These are phyloP conservation scores for Paramecium biaurelia DNA, from an alignment of 73 alveolate species.

Conservation along the genomic window DNA sequence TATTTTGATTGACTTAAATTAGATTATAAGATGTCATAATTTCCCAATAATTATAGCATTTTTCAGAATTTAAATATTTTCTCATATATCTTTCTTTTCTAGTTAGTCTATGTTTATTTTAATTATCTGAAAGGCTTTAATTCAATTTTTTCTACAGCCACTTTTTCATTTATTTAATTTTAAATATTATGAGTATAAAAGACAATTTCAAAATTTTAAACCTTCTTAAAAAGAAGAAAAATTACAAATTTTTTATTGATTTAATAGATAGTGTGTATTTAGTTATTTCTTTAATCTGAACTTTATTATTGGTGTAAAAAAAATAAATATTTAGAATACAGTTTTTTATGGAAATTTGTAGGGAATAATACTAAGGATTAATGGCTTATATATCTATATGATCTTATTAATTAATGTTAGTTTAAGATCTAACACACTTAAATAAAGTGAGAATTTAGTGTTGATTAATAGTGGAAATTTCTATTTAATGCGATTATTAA, in stretches of 20 bases:
- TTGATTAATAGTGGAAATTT: neutral
- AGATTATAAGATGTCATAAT: neutral
- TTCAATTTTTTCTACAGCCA: neutral
- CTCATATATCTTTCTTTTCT: conserved; percentile 22
- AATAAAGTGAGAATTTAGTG: neutral
- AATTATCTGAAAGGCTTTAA: neutral
- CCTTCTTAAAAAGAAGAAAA: neutral
- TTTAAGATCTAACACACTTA: no score
- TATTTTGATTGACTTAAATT: neutral
- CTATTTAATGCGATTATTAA: neutral
- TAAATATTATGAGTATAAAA: neutral
- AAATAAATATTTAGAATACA: neutral
- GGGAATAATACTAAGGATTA: no score
- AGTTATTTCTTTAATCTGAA: no score
- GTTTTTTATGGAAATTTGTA: no score
- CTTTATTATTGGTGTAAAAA: no score
- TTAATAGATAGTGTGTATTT: neutral
- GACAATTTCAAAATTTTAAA: neutral
- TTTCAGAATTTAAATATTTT: conserved; percentile 25
- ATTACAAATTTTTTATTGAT: neutral
- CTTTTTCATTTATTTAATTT: conserved; percentile 4
- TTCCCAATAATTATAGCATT: neutral
- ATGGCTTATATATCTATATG: no score
- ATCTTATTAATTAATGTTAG: no score
- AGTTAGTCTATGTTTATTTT: neutral